phyloP scores from a whole-genome alignment of 1,284 basidiomycete genomes.

The Austroboletus novae-zelandiae region DNA sequence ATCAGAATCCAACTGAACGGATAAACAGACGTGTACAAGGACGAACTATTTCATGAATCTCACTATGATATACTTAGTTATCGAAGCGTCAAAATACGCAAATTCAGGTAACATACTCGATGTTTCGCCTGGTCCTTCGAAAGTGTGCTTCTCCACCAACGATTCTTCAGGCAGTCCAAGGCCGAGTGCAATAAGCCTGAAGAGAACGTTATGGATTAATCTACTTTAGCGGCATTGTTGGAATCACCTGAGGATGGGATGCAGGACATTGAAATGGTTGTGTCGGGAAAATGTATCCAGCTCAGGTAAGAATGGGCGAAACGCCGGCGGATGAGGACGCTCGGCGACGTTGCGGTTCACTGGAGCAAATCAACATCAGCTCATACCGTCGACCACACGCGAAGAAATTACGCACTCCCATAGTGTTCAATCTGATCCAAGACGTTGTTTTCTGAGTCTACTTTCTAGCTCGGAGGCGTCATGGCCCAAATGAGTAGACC shows the following conservation, averaged over 20 bases:
- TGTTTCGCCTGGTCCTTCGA: constrained; percentile 1
- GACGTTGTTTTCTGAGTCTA: constrained; percentile 48
- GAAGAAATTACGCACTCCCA: constrained; percentile 37
- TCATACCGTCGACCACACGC: too few species aligned
- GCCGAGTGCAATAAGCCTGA: constrained; percentile 50
- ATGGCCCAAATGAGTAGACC: neutral
- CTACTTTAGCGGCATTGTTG: neutral
- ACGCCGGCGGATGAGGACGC: constrained; percentile 43
- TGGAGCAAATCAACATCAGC: constrained; percentile 13
- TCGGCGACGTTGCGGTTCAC: constrained; percentile 45
- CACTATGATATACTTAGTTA: neutral
- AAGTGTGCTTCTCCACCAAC: constrained; percentile 47
- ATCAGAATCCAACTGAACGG: neutral
- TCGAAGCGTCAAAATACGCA: neutral
- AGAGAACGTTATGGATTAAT: neutral
- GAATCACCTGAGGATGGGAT: constrained; percentile 45
- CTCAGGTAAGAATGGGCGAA: constrained; percentile 58
- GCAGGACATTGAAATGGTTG: constrained; percentile 51
- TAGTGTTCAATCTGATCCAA: constrained; percentile 57
- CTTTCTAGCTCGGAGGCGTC: constrained; percentile 1
- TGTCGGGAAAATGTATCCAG: constrained; percentile 51
- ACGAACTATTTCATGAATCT: constrained; percentile 14
- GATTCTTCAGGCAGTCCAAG: constrained; percentile 58
- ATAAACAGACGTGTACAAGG: neutral
- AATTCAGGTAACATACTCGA: neutral